Conservation (phyloP, 805 yeast species). For the Saccharomycopsis sp. region DNA sequence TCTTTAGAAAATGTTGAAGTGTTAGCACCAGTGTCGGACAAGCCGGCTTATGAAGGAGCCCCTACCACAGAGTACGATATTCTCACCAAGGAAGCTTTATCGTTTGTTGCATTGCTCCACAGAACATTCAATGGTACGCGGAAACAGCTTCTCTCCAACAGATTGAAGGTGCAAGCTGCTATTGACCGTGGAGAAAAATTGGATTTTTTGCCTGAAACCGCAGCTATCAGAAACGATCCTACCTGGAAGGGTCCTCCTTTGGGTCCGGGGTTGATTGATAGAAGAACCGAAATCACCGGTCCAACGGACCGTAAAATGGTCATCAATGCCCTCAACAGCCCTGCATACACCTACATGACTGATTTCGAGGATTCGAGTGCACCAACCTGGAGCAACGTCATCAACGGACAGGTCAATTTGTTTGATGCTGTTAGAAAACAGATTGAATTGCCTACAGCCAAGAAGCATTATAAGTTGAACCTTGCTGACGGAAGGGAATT, state of each 20-base stretch:
- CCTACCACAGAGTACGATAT: conserved; percentile 45
- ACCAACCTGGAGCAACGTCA: conserved; percentile 76
- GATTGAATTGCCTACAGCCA: conserved; percentile 44
- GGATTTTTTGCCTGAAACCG: conserved; percentile 64
- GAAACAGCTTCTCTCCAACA: conserved; percentile 49
- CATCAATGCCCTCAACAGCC: conserved; percentile 71
- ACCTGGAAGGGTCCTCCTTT: conserved; percentile 71
- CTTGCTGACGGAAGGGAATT: conserved; percentile 42
- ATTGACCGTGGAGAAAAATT: conserved; percentile 59
- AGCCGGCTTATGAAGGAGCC: conserved; percentile 28
- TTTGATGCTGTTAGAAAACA: conserved; percentile 70
- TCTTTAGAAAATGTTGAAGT: conserved; percentile 47
- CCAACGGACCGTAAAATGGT: conserved; percentile 83
- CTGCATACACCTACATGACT: conserved; percentile 78
- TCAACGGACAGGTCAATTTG: conserved; percentile 75
- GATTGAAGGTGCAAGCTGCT: conserved; percentile 52
- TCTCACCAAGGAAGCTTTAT: conserved; percentile 52
- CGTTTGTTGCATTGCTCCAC: conserved; percentile 65
- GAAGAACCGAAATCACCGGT: conserved; percentile 80
- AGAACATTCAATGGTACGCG: conserved; percentile 63
- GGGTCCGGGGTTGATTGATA: conserved; percentile 65
- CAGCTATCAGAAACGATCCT: conserved; percentile 59
- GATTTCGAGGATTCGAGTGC: conserved; percentile 82
- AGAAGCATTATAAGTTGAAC: conserved; percentile 39
- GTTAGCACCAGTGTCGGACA: conserved; percentile 39